A percentile compares a stretch with the other conserved stretches of the same genome.
These are phyloP conservation scores for Tricholoma bakamatsutake DNA, from an alignment of 768 basidiomycete genomes.

Conservation along the genomic window DNA sequence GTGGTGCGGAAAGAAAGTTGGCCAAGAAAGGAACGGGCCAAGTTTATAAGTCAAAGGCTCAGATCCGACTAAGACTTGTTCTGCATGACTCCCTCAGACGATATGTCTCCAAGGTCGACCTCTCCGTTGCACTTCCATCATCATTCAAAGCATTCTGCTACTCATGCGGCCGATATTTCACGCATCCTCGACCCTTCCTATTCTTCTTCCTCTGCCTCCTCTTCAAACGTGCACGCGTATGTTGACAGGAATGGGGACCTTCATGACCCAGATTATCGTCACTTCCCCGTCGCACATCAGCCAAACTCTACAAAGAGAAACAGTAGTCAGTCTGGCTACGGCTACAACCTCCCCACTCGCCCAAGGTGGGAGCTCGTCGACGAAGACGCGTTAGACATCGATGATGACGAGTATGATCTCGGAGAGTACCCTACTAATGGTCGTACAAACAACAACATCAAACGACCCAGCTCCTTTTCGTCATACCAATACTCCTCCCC, in stretches of 20 bases:
- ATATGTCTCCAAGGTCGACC: conserved; percentile 10
- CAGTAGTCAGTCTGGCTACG: conserved; percentile 6
- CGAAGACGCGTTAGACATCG: conserved; percentile 19
- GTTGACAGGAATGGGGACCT: conserved; percentile 58
- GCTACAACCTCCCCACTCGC: conserved; percentile 8
- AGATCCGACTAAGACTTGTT: background rate
- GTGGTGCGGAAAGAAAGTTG: conserved; percentile 6
- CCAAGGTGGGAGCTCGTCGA: conserved; percentile 29
- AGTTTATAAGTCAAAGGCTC: conserved; percentile 3
- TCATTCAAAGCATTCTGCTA: conserved; percentile 21
- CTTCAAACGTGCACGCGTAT: conserved; percentile 34
- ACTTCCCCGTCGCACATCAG: conserved; percentile 41
- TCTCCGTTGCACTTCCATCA: conserved; percentile 4
- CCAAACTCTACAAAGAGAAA: conserved; percentile 11
- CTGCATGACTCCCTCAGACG: background rate
- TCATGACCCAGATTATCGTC: conserved; percentile 63
- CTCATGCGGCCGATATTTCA: conserved; percentile 46
- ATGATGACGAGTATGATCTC: conserved; percentile 18
- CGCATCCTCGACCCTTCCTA: conserved; percentile 64
- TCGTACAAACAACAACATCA: conserved; percentile 1
- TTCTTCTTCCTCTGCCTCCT: conserved; percentile 27
- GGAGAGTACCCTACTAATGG: background rate
- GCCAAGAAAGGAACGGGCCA: background rate
- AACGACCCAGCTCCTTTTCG: conserved; percentile 12
- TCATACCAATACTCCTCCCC: conserved; percentile 10